These are phyloP conservation scores for Arbutus unedo DNA, from an alignment of 148 eudicot species.

Conservation along the genomic window DNA sequence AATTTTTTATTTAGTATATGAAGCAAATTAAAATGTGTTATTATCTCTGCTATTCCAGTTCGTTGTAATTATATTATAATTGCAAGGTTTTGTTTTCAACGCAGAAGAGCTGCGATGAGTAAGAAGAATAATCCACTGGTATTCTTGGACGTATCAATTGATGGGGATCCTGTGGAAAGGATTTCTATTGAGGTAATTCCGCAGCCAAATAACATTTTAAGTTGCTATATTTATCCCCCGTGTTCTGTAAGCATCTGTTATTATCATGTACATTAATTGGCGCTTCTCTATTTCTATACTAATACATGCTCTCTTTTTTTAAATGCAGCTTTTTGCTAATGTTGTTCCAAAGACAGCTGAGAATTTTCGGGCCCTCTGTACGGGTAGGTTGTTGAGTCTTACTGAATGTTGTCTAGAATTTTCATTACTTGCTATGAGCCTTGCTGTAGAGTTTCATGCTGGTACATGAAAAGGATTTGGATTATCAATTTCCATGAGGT, in stretches of 20 bases:
- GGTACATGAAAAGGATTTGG: neutral
- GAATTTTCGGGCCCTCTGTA: conserved; percentile 92
- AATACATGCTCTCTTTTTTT: neutral
- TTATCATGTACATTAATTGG: neutral
- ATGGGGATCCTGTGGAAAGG: conserved; percentile 59
- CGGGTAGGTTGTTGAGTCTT: conserved; percentile 45
- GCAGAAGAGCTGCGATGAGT: conserved; percentile 29
- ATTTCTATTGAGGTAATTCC: conserved; percentile 71
- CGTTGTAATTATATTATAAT: neutral
- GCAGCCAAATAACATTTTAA: neutral
- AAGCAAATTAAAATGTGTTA: neutral
- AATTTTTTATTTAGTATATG: neutral
- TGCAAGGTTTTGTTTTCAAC: conserved; percentile 12
- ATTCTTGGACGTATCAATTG: conserved; percentile 73
- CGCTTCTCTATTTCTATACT: conserved; percentile 9
- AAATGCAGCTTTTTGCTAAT: conserved; percentile 86
- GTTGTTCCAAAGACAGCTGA: conserved; percentile 94
- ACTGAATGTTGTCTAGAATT: neutral
- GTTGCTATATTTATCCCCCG: neutral
- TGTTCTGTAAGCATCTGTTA: neutral
- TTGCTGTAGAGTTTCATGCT: neutral
- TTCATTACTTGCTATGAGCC: neutral
- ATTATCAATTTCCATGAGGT: neutral
- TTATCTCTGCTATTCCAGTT: neutral
- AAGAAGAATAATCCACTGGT: conserved; percentile 83